phyloP scores from a whole-genome alignment of 2,329 filamentous ascomycete species.

The Xylariaceae sp. region DNA sequence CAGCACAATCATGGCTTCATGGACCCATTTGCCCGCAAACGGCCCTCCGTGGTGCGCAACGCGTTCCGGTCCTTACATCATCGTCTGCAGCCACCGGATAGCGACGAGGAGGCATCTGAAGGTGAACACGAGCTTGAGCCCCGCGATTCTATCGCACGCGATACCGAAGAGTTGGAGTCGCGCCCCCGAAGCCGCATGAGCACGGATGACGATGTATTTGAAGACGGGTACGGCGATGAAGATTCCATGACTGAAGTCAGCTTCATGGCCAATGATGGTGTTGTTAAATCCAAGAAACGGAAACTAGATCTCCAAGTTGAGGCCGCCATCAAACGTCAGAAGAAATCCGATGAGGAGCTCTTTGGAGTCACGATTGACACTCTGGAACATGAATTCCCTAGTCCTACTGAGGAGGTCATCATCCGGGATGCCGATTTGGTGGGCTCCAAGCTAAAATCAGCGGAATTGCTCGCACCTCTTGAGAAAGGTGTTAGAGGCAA shows the following conservation, averaged over 20 bases:
- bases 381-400: conserved; percentile 48
- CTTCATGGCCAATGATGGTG: conserved; percentile 58
- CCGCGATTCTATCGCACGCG: conserved; percentile 57
- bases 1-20: conserved; percentile 60
- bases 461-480: conserved; percentile 43
- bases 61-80: conserved; percentile 79
- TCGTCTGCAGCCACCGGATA: conserved; percentile 66
- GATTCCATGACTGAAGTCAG: conserved; percentile 70
- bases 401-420: conserved; percentile 47
- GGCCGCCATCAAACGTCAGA: conserved; percentile 71
- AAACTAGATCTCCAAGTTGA: conserved; percentile 69
- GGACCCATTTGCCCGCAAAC: conserved; percentile 63
- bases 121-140: conserved; percentile 61
- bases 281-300: conserved; percentile 59
- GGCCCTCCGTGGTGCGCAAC: conserved; percentile 53
- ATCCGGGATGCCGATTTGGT: conserved; percentile 45
- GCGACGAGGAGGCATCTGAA: conserved; percentile 77
- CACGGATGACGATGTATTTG: conserved; percentile 53
- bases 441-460: conserved; percentile 46
- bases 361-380: conserved; percentile 60
- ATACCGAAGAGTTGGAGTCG: conserved; percentile 83
- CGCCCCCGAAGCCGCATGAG: conserved; percentile 72
- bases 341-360: conserved; percentile 74
- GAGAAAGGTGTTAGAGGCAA: conserved; percentile 45
- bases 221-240: conserved; percentile 54